Base-by-base conservation (phyloP, 768 basidiomycete genomes). In the Asterophora lycoperdoides region DNA sequence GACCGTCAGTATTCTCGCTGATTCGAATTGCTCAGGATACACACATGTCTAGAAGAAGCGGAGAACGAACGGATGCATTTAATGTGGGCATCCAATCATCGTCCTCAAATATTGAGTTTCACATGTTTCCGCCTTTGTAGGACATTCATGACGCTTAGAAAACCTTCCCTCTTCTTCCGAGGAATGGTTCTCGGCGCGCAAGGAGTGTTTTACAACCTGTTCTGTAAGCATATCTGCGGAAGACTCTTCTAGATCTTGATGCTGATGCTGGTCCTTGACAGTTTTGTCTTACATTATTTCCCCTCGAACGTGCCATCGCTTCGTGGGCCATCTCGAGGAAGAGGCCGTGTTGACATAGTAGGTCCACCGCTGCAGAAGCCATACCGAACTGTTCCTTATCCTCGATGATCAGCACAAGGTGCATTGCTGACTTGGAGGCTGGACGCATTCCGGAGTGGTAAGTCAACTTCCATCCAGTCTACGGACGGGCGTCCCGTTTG, bases 61-160 rank as follows among this genome's bases (percentile, higher is more conserved):
- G 93, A 98, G 63, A 98, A 98, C 63, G 95, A 99, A 70, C 75
- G 95, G 30, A 95, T 96, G 90, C 93, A 95, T 65, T 75, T 94
- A 44, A 88, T 94, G 87, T 89, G 51, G 60, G 78, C 37, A 20
- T 19, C 17, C 17, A 23, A 23, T 23, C 23, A 23, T 23, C 23
- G 17, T 52, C 46, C 29, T 18, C 14, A 26, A 17, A 41, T 14
- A 33, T 17, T 5, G 23, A 20, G 17, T 29, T 30, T 32, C 13
- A 32, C 19, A 32, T 34, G 33, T 45, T 20, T 26, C 52, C 39
- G 44, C 41, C 17, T 56, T 44, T 35, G 47, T 48, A 89, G 90
- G 83, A 96, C 94, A 1, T 99, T 98, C 71, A 90, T 98, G 90
- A 88, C 91, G 6, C 73, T 98, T 52, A 79, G 83, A 30, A 74